phyloP scores from a whole-genome alignment of 2,329 filamentous ascomycete species.

The Fusarium sororula region DNA sequence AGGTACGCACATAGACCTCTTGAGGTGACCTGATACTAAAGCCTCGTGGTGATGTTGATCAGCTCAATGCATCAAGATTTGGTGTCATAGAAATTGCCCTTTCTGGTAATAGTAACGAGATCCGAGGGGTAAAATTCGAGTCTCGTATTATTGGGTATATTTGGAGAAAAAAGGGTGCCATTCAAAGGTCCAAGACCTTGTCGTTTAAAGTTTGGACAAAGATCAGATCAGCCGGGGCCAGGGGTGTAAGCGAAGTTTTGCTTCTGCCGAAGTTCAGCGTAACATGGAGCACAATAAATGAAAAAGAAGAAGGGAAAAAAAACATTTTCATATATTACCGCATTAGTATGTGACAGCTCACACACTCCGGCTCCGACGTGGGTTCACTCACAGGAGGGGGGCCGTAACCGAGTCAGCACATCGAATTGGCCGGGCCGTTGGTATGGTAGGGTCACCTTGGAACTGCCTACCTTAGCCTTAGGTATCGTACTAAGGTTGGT shows the following conservation, averaged over 20 bases:
- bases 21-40: neutral
- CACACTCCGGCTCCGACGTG: conserved; percentile 26
- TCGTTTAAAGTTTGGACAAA: conserved; percentile 32
- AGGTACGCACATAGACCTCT: conserved; percentile 8
- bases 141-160: neutral
- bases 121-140: neutral
- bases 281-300: neutral
- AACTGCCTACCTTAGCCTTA: neutral
- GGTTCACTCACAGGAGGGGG: neutral
- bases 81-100: neutral
- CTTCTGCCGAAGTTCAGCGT: conserved; percentile 19
- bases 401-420: neutral
- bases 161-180: neutral
- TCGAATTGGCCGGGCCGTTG: neutral
- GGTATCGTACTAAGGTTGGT: neutral
- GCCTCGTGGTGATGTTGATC: neutral
- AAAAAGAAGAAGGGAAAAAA: neutral
- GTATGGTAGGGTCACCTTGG: neutral
- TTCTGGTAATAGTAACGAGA: conserved; percentile 6
- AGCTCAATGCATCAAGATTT: neutral
- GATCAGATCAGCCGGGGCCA: conserved; percentile 34
- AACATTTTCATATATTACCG: neutral
- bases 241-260: conserved; percentile 26
- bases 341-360: conserved; percentile 26
- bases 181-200: conserved; percentile 10